These are phyloP conservation scores for Pseudocercospora crystallina DNA, from an alignment of 2,329 filamentous ascomycete genomes.

Conservation along the genomic window DNA sequence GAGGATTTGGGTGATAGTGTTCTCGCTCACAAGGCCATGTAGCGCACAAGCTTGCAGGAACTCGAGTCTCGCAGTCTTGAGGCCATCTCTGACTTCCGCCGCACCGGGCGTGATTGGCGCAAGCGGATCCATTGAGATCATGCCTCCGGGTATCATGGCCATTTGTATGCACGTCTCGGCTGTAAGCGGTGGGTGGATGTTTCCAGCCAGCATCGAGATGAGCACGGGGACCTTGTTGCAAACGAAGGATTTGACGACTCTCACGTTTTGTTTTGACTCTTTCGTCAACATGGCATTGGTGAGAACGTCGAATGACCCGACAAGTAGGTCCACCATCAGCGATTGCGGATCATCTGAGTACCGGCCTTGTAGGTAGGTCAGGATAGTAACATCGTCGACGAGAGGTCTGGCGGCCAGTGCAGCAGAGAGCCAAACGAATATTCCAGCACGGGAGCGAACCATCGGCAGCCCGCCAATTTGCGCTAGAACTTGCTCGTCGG, in stretches of 20 bases:
- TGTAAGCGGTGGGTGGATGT: conserved; percentile 59
- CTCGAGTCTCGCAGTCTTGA: conserved; percentile 70
- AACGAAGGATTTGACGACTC: conserved; percentile 81
- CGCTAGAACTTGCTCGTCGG: conserved; percentile 57
- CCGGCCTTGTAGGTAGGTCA: conserved; percentile 78
- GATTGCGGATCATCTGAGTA: conserved; percentile 81
- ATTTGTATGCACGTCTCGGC: conserved; percentile 66
- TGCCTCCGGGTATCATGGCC: conserved; percentile 55
- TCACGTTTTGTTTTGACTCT: conserved; percentile 60
- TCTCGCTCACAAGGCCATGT: conserved; percentile 77
- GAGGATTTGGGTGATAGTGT: conserved; percentile 74
- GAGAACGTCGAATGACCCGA: conserved; percentile 85
- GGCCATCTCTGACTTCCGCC: conserved; percentile 54
- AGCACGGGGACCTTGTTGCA: conserved; percentile 70
- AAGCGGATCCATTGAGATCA: conserved; percentile 64
- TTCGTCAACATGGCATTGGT: conserved; percentile 80
- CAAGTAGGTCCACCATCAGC: conserved; percentile 77
- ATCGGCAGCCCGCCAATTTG: conserved; percentile 60
- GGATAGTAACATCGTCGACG: conserved; percentile 75
- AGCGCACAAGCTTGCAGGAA: conserved; percentile 90
- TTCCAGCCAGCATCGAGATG: conserved; percentile 57
- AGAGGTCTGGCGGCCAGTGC: conserved; percentile 78
- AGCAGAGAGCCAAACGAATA: conserved; percentile 83
- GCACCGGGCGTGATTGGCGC: conserved; percentile 63
- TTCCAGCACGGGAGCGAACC: conserved; percentile 73